Evolutionary conservation across 108 stramenopile species (phyloP), one percentile per base, ranked within the genome.

Genomic region (Thalassiosira profunda): DNA sequence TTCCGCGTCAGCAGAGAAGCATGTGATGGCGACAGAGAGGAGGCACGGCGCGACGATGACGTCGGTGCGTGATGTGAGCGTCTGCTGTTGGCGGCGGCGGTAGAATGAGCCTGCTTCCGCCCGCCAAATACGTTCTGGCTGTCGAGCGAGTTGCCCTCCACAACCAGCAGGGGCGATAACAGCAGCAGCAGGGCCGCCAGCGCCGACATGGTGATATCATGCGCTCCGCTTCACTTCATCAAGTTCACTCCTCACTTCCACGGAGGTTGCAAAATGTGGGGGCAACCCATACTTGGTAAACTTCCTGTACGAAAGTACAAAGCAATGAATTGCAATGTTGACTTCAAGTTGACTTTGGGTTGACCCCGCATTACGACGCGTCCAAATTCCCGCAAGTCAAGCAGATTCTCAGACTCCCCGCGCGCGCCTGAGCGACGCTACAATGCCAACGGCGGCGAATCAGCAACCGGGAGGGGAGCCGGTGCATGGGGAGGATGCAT

Each of bases 401-500:
- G 14, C 14, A 14, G 14, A 41, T 14, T 14, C 14, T 14, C 14
- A 14, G 14, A 41, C 40, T 14, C 40, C 40, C 40, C 40, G 14
- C 40, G 14, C 40, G 14, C 40, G 14, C 69, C 58, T 63, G 69
- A n/a, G n/a, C n/a, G n/a, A n/a, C n/a, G n/a, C n/a, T n/a, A n/a
- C n/a, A n/a, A n/a, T n/a, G n/a, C n/a, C n/a, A n/a, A n/a, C n/a
- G n/a, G n/a, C n/a, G n/a, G n/a, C n/a, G n/a, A n/a, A n/a, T n/a
- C n/a, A n/a, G n/a, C n/a, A n/a, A n/a, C n/a, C n/a, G n/a, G n/a
- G n/a, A n/a, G n/a, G n/a, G n/a, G 91, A 95, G 63, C 96, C 96
- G 43, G 97, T 92, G 9, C 95, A 97, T 73, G 94, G 96, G 23
- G 84, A 78, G 49, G 97, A 97, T 77, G 95, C 97, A 25, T 97